Conservation (phyloP, 106 monocot species). For the Alisma plantagoaquatica region DNA sequence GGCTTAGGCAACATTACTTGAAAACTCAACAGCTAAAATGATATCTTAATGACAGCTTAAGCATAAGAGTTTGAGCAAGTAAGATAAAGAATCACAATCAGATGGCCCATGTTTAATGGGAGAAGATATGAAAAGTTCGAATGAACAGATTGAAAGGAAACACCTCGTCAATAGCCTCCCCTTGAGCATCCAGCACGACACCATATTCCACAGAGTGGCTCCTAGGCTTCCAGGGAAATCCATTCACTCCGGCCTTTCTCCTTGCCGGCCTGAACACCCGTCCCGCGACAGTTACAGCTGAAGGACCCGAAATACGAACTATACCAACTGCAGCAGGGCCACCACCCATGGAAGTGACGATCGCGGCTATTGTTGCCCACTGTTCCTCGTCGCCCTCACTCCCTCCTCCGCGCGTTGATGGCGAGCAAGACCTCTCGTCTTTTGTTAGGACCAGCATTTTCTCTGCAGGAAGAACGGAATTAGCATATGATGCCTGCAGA, state of each 20-base stretch:
- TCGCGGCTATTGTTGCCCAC: slow-evolving; percentile 63
- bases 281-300: slow-evolving; percentile 41
- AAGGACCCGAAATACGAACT: slow-evolving; percentile 66
- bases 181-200: slow-evolving; percentile 38
- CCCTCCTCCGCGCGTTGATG: neutral
- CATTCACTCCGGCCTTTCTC: slow-evolving; percentile 10
- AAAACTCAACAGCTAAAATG: too few relatives aligned
- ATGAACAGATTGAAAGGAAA: too few relatives aligned
- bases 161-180: slow-evolving; percentile 83
- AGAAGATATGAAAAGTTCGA: too few relatives aligned
- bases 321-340: slow-evolving; percentile 84
- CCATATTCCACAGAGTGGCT: slow-evolving; percentile 93
- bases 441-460: slow-evolving; percentile 25
- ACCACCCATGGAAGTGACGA: slow-evolving; percentile 77
- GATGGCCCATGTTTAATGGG: neutral
- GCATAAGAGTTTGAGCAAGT: neutral
- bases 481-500: neutral
- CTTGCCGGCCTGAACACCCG: slow-evolving; percentile 57
- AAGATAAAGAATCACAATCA: neutral
- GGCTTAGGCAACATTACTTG: neutral
- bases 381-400: neutral
- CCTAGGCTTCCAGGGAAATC: slow-evolving; percentile 44
- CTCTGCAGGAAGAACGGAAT: neutral
- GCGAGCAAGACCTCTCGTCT: slow-evolving; percentile 30
- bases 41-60: neutral